Conservation (phyloP, 1,139 yeast genomes). For the Blastobotrys niveus region DNA sequence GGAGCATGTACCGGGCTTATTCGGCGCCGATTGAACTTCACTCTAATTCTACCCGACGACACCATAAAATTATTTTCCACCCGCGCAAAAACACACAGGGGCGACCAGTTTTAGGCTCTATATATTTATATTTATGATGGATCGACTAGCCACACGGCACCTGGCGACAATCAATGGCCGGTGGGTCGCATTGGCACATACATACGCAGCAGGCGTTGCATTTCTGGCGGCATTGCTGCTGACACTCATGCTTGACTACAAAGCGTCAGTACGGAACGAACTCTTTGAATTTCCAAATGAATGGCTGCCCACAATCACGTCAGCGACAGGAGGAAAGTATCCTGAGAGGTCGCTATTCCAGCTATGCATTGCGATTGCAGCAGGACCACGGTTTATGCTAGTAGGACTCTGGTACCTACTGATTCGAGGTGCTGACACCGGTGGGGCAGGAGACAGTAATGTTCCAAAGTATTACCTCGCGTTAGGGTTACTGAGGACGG, state of each 20-base stretch:
- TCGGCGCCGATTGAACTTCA: too few species aligned
- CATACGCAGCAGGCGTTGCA: conserved; percentile 37
- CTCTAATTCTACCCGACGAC: too few species aligned
- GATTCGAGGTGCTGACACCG: conserved; percentile 18
- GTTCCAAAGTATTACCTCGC: conserved; percentile 22
- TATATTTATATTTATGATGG: too few species aligned
- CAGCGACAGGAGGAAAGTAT: conserved; percentile 91
- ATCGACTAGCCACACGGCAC: conserved; percentile 3
- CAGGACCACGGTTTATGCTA: conserved; percentile 70
- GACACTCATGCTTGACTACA: conserved; percentile 68
- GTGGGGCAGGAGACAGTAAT: not conserved
- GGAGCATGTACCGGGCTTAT: not conserved
- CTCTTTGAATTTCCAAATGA: conserved; percentile 88
- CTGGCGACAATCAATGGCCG: conserved; percentile 48
- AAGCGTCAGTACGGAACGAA: conserved; percentile 81
- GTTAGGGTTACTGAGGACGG: conserved; percentile 65
- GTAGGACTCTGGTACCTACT: conserved; percentile 53
- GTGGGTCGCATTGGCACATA: conserved; percentile 59
- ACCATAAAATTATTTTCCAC: too few species aligned
- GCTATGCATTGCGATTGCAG: conserved; percentile 49
- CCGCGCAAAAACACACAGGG: too few species aligned
- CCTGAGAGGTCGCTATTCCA: conserved; percentile 94
- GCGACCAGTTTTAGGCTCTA: too few species aligned
- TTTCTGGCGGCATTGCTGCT: conserved; percentile 65
- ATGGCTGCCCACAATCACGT: conserved; percentile 93